A percentile compares a stretch with the other conserved stretches of the same genome.
Conservation (phyloP, 352 stramenopile species). For the Pythium plurisporium region DNA sequence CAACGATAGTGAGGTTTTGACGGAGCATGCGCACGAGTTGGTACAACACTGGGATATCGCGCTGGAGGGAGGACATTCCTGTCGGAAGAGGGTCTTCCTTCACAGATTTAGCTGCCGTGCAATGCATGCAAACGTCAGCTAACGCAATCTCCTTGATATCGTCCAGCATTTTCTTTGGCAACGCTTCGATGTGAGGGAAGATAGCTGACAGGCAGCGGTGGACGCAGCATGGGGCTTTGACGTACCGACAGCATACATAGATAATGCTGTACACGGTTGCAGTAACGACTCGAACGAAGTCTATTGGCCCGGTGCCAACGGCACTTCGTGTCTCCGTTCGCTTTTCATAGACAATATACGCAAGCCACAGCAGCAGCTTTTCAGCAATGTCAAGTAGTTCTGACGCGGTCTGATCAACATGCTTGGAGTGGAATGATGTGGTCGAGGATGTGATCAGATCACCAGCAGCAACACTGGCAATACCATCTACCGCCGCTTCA, state of each 20-base stretch:
- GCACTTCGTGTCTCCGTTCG: conserved; percentile 12
- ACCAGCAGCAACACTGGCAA: conserved; percentile 41
- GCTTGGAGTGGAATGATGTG: conserved; percentile 44
- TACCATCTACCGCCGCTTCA: conserved; percentile 52
- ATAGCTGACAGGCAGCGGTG: conserved; percentile 55
- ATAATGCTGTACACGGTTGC: conserved; percentile 75
- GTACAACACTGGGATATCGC: conserved; percentile 64
- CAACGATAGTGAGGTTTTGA: conserved; percentile 48
- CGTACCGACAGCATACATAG: conserved; percentile 56
- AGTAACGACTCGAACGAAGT: conserved; percentile 59
- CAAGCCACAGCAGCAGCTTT: conserved; percentile 56
- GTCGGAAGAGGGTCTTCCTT: neutral
- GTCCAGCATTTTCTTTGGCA: conserved; percentile 50
- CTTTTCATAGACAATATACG: conserved; percentile 55
- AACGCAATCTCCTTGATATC: conserved; percentile 48
- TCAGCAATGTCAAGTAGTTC: conserved; percentile 54
- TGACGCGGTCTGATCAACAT: conserved; percentile 61
- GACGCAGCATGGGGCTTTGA: conserved; percentile 66
- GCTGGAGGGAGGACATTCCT: conserved; percentile 41
- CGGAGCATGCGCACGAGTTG: conserved; percentile 50
- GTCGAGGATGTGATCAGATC: conserved; percentile 53
- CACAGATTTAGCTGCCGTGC: conserved; percentile 9
- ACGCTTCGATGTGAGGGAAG: conserved; percentile 62
- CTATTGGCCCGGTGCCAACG: conserved; percentile 11
- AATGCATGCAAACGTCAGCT: conserved; percentile 53